Evolutionary conservation across 495 filamentous ascomycete species (phyloP).

Genomic region (Tuber umbilicatum): DNA sequence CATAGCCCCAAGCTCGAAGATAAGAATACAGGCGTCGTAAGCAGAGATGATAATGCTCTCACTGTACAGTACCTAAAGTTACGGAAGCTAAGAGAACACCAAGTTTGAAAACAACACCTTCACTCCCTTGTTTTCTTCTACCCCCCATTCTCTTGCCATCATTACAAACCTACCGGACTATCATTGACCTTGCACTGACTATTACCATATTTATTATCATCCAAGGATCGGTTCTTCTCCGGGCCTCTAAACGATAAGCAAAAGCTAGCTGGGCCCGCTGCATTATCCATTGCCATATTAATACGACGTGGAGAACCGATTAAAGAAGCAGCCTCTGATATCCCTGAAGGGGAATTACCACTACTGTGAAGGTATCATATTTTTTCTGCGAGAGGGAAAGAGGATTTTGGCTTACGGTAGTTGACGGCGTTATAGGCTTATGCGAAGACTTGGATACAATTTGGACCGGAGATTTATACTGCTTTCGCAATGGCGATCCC

Average conservation of each 20-base stretch:
- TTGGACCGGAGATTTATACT: not conserved
- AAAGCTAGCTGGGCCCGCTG: not conserved
- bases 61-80: not conserved
- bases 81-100: not conserved
- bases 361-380: not conserved
- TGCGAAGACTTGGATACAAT: not conserved
- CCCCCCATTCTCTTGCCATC: not conserved
- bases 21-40: not conserved
- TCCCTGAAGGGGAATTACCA: not conserved
- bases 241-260: not conserved
- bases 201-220: not conserved
- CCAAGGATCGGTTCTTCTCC: not conserved
- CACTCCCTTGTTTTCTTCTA: not conserved
- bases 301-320: not conserved
- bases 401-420: not conserved
- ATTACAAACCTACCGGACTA: not conserved
- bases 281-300: not conserved
- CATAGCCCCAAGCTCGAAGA: not conserved
- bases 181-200: not conserved
- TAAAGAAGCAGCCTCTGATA: not conserved
- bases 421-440: not conserved
- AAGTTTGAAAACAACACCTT: not conserved
- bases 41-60: not conserved
- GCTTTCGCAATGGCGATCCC: not conserved
- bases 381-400: not conserved